A percentile compares a stretch with the other conserved stretches of the same genome.
phyloP scores from a whole-genome alignment of 768 basidiomycete genomes.

The Imleria badia region DNA sequence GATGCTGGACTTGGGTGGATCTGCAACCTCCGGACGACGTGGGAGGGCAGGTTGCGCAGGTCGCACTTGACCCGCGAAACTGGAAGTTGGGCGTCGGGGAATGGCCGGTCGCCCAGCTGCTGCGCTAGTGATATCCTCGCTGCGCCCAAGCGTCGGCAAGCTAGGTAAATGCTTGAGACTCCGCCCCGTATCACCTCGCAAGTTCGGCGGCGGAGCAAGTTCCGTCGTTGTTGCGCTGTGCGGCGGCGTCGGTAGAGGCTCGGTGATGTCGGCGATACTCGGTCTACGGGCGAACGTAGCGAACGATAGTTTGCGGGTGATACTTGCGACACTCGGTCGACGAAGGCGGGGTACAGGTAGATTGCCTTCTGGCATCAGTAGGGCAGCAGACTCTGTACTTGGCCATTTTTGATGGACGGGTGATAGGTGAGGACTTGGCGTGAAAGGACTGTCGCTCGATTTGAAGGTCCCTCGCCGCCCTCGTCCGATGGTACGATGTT shows the following conservation, averaged over 20 bases:
- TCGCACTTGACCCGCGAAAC: not conserved
- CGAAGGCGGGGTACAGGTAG: conserved; percentile 7
- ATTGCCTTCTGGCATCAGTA: conserved; percentile 7
- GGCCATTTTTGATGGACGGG: conserved; percentile 21
- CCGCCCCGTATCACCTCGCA: conserved; percentile 10
- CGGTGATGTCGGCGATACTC: conserved; percentile 22
- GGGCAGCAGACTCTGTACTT: conserved; percentile 19
- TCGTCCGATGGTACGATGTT: conserved; percentile 4
- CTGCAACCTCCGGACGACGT: conserved; percentile 4
- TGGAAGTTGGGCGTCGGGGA: conserved; percentile 17
- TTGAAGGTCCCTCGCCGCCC: conserved; percentile 8
- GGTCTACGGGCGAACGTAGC: conserved; percentile 27
- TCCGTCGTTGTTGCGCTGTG: conserved; percentile 7
- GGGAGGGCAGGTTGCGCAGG: not conserved
- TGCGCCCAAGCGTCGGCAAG: conserved; percentile 17
- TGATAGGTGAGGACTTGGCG: conserved; percentile 22
- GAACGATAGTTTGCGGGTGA: conserved; percentile 34
- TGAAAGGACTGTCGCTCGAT: conserved; percentile 13
- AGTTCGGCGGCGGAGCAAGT: conserved; percentile 19
- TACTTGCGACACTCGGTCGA: conserved; percentile 30
- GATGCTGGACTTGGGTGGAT: conserved; percentile 13
- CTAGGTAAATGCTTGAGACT: conserved; percentile 27
- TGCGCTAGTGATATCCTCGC: not conserved
- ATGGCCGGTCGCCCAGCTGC: not conserved
- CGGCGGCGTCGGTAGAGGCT: conserved; percentile 21